Percentiles rank a stretch among this genome's conserved stretches.
Conservation (phyloP, 768 basidiomycete genomes). For the Leucocoprinus sp. region DNA sequence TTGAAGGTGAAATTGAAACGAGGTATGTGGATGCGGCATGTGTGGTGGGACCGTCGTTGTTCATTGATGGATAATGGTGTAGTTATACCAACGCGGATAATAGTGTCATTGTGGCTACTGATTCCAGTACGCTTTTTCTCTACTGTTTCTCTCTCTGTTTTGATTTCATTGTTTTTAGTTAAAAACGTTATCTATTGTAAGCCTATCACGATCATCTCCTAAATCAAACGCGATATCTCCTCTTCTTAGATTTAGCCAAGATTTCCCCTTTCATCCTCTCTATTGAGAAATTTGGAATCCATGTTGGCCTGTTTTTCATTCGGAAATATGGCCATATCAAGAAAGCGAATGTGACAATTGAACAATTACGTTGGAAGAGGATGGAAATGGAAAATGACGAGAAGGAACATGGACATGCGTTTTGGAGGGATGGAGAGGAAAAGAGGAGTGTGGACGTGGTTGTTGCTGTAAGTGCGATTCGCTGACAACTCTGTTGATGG, state of each 20-base stretch:
- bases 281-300: slow-evolving; percentile 81
- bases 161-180: slow-evolving; percentile 28
- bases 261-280: slow-evolving; percentile 78
- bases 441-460: slow-evolving; percentile 45
- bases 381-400: slow-evolving; percentile 41
- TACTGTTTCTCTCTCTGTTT: not conserved
- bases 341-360: slow-evolving; percentile 62
- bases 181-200: slow-evolving; percentile 63
- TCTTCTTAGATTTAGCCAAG: slow-evolving; percentile 67
- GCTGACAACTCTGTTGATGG: not conserved
- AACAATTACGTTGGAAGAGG: slow-evolving; percentile 80
- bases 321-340: slow-evolving; percentile 71
- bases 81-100: slow-evolving; percentile 91
- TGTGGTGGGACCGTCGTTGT: too few relatives aligned
- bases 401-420: slow-evolving; percentile 65
- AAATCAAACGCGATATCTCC: not conserved
- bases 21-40: slow-evolving; percentile 45
- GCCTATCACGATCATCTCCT: slow-evolving; percentile 10
- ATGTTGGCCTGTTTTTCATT: slow-evolving; percentile 78
- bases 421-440: slow-evolving; percentile 86
- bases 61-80: too few relatives aligned
- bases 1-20: slow-evolving; percentile 77
- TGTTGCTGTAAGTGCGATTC: slow-evolving; percentile 10
- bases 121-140: slow-evolving; percentile 59
- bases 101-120: slow-evolving; percentile 81